These are phyloP conservation scores for Malus sylvestris DNA, from an alignment of 306 rosid genomes.

Conservation along the genomic window DNA sequence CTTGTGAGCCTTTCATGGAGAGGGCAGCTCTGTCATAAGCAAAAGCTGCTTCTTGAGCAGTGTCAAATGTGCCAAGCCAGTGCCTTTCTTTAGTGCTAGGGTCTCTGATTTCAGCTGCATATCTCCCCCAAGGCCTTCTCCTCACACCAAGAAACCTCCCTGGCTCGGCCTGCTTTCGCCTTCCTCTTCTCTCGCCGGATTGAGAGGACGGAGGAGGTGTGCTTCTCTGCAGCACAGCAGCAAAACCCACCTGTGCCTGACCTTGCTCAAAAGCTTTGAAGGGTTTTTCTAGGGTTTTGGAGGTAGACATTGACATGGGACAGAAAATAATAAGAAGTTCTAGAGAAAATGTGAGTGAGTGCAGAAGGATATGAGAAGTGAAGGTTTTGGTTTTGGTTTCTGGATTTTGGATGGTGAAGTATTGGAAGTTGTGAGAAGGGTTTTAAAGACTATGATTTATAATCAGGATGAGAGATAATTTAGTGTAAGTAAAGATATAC, in stretches of 20 bases:
- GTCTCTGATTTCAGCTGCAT: conserved; percentile 98
- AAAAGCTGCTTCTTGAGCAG: conserved; percentile 99
- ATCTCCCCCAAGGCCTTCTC: conserved; percentile 93
- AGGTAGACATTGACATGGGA: conserved; percentile 58
- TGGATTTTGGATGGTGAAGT: conserved; percentile 7
- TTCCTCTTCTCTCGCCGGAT: conserved; percentile 67
- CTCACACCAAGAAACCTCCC: conserved; percentile 93
- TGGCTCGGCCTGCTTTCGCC: conserved; percentile 84
- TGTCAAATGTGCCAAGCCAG: conserved; percentile 98
- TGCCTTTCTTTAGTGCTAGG: conserved; percentile 95
- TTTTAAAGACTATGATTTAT: conserved; percentile 51
- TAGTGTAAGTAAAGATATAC: not conserved
- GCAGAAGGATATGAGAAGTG: conserved; percentile 6
- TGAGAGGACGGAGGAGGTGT: conserved; percentile 39
- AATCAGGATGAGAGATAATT: conserved; percentile 16
- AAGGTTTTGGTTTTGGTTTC: conserved; percentile 21
- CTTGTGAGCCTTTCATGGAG: conserved; percentile 94
- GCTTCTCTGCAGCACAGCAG: conserved; percentile 59
- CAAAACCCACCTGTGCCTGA: conserved; percentile 49
- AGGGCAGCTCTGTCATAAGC: conserved; percentile 99
- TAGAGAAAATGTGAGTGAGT: not conserved
- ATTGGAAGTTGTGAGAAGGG: conserved; percentile 24
- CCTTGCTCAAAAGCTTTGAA: conserved; percentile 32
- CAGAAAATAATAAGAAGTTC: not conserved
- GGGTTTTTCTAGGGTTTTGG: conserved; percentile 55